Evolutionary conservation across 805 yeast genomes (phyloP).

Genomic region (Myxozyma sirexii): DNA sequence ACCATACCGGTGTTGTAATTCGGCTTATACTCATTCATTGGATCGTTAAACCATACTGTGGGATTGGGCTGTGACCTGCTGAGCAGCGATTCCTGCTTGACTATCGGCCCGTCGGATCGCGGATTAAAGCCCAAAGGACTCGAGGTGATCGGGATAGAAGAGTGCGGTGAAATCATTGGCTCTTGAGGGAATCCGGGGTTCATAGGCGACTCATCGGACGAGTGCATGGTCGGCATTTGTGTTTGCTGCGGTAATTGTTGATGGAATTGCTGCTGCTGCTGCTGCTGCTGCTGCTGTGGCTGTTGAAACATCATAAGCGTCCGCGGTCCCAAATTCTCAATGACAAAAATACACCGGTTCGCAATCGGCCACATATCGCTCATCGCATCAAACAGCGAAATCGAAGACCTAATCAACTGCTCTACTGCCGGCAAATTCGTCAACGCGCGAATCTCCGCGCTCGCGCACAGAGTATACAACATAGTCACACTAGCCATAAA

Average conservation of each 20-base stretch:
- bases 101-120: neutral
- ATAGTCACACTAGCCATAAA: constrained; percentile 68
- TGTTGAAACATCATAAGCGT: constrained; percentile 4
- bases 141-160: neutral
- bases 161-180: neutral
- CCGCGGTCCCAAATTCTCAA: constrained; percentile 14
- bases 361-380: constrained; percentile 25
- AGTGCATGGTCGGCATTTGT: neutral
- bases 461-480: constrained; percentile 16
- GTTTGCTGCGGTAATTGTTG: neutral
- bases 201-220: neutral
- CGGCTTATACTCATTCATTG: neutral
- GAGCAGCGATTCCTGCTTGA: neutral
- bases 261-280: constrained; percentile 1
- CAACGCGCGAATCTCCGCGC: constrained; percentile 8
- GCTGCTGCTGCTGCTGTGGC: neutral
- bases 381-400: constrained; percentile 19
- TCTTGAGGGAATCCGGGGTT: neutral
- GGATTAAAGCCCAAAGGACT: neutral
- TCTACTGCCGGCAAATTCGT: constrained; percentile 1
- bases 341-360: constrained; percentile 17
- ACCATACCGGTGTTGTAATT: neutral
- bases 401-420: constrained; percentile 1
- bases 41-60: neutral
- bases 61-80: neutral